Conservation (phyloP, 1,284 basidiomycete species). For the Puccinia polysora region DNA sequence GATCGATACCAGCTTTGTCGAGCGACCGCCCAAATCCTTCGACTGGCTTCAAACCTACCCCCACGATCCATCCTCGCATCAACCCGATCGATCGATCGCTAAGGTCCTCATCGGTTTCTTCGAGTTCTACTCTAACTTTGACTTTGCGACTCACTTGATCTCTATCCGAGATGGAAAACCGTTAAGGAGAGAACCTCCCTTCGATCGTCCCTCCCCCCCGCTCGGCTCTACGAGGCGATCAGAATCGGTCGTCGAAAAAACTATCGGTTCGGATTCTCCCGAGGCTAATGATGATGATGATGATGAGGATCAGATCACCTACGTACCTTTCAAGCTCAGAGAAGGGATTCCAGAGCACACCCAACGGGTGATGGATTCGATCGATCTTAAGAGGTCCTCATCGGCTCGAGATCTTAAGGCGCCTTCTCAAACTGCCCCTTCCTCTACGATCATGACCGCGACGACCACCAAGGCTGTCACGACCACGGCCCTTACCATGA, state of each 20-base stretch:
- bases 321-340: neutral
- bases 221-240: neutral
- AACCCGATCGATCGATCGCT: neutral
- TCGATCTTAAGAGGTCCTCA: neutral
- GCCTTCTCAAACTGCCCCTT: no score
- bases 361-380: conserved; percentile 6
- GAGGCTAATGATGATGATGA: neutral
- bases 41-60: neutral
- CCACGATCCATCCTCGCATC: no score
- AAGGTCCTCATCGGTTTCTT: conserved; percentile 18
- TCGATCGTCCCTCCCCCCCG: neutral
- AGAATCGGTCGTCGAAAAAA: neutral
- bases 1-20: conserved; percentile 13
- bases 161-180: conserved; percentile 21
- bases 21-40: neutral
- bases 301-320: conserved; percentile 22
- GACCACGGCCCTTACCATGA: no score
- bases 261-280: neutral
- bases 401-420: no score
- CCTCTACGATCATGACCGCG: neutral
- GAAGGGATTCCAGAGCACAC: neutral
- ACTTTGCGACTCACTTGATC: neutral
- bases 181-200: neutral
- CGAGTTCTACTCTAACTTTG: conserved; percentile 3
- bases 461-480: no score